Base-by-base conservation (phyloP, 768 basidiomycete species). In the Amyloporia xantha region DNA sequence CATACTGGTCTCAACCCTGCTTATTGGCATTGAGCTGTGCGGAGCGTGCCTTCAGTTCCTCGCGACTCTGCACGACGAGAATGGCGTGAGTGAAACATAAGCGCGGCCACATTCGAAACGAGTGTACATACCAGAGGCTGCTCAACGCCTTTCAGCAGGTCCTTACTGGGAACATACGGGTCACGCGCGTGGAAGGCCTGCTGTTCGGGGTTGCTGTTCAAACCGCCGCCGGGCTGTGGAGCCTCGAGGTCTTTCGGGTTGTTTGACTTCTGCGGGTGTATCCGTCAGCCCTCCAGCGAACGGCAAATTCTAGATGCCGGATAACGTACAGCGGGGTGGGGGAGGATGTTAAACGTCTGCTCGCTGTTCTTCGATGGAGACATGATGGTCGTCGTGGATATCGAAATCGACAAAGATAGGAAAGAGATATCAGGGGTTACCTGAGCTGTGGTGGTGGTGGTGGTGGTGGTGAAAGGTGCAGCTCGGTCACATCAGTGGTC, bases 231-330 rank as follows among this genome's bases (percentile, higher is more conserved):
- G 20, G 59, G 61, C 50, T 67, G 64, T 11, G 64, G 60, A 1
- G 62, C 52, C 46, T 69, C 68, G 39, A 78, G 71, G 57, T 82
- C 77, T 9, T 71, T 67, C 12, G 82, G 81, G 55, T 84, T 69
- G 53, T 84, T 83, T 4, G 76, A 68, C 68, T 73, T 80, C 82
- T 84, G 45, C 37, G 33, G n/a, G n/a, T n/a, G n/a, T n/a, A n/a
- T n/a, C n/a, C 30, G 1, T n/a, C n/a, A n/a, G n/a, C n/a, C n/a
- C n/a, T n/a, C n/a, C n/a, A n/a, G n/a, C n/a, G n/a, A n/a, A n/a
- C n/a, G n/a, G n/a, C n/a, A n/a, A n/a, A n/a, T n/a, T n/a, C n/a
- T n/a, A n/a, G n/a, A n/a, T n/a, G n/a, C n/a, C n/a, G n/a, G n/a
- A 9, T 9, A 33, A 50, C 55, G 41, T 36, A 35, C 48, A 55